These are phyloP conservation scores for Clonostachys solani DNA, from an alignment of 2,329 filamentous ascomycete genomes.

Conservation along the genomic window DNA sequence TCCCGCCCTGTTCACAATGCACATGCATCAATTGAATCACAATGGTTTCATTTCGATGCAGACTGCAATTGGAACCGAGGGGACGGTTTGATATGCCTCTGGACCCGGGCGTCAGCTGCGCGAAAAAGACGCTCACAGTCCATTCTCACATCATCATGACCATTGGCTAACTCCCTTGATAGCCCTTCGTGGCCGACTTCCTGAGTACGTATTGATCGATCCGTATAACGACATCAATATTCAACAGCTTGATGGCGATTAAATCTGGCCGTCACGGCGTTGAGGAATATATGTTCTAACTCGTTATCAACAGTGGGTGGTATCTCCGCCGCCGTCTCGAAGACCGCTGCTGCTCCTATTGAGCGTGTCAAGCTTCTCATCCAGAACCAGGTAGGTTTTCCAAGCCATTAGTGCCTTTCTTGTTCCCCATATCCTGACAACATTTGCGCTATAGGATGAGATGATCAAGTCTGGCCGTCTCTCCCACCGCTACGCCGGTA, in stretches of 20 bases:
- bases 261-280: background rate
- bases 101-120: too few species aligned
- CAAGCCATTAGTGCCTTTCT: constrained; percentile 10
- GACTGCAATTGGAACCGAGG: too few species aligned
- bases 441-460: constrained; percentile 71
- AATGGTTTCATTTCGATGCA: too few species aligned
- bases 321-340: constrained; percentile 99
- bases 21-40: too few species aligned
- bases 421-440: constrained; percentile 12
- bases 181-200: constrained; percentile 98
- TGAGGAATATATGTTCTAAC: constrained; percentile 10
- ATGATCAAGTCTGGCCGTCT: constrained; percentile 99
- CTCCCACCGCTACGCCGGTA: constrained; percentile 93
- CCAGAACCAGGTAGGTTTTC: constrained; percentile 91
- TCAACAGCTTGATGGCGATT: too few species aligned
- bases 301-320: constrained; percentile 75
- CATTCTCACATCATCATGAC: background rate
- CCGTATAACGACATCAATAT: background rate
- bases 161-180: constrained; percentile 25
- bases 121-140: too few species aligned
- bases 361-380: constrained; percentile 99
- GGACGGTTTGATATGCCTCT: too few species aligned
- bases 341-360: constrained; percentile 99
- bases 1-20: too few species aligned
- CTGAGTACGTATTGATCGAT: constrained; percentile 70